Conservation (phyloP, 495 filamentous ascomycete species). For the Trichoderma gamsii region DNA sequence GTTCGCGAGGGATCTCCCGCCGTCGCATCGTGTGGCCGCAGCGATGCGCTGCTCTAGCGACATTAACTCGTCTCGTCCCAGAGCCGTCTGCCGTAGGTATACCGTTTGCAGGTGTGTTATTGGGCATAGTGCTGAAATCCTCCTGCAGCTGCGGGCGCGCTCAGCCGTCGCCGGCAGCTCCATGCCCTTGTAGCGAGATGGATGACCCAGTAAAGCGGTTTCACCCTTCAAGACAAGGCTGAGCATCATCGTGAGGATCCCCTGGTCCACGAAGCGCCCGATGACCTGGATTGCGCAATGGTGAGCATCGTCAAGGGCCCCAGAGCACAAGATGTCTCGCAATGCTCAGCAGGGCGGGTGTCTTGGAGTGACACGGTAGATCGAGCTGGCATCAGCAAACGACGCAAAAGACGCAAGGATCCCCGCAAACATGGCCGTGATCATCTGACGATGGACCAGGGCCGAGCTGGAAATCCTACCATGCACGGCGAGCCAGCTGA, state of each 20-base stretch:
- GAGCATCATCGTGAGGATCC: not conserved
- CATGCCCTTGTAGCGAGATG: not conserved
- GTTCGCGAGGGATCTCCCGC: not conserved
- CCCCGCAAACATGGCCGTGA: not conserved
- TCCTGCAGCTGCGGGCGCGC: slow-evolving; percentile 4
- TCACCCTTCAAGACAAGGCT: not conserved
- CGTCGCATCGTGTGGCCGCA: slow-evolving; percentile 1
- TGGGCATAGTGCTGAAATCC: not conserved
- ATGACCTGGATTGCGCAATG: not conserved
- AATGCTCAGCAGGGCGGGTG: not conserved
- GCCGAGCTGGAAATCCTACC: not conserved
- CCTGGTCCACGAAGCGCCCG: not conserved
- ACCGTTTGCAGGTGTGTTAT: not conserved
- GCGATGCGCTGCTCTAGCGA: not conserved
- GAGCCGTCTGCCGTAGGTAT: not conserved
- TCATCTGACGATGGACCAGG: slow-evolving; percentile 7
- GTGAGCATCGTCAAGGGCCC: not conserved
- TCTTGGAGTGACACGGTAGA: not conserved
- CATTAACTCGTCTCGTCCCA: not conserved
- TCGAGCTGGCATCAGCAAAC: not conserved
- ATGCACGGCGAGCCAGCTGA: slow-evolving; percentile 9
- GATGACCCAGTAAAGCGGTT: not conserved
- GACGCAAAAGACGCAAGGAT: not conserved
- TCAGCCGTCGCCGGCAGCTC: not conserved
- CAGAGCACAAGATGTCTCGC: not conserved